These are phyloP conservation scores for Salix purpurea DNA, from an alignment of 345 rosid species.

Conservation along the genomic window DNA sequence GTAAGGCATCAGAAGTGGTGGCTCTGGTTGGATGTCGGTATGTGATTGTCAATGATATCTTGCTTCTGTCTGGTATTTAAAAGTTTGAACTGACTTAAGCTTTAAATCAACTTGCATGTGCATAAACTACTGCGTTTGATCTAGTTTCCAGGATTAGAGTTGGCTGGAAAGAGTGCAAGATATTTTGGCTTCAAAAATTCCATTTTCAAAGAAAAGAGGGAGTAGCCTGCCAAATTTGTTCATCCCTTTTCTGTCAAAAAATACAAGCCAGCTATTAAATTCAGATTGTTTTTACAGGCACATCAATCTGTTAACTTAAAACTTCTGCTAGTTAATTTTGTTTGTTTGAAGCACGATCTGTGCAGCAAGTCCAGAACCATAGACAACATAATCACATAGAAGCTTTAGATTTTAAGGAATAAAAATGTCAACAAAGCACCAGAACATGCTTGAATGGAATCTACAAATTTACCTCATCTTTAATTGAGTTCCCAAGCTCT, in stretches of 20 bases:
- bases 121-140: constrained; percentile 1
- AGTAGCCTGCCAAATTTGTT: background rate
- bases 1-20: constrained; percentile 18
- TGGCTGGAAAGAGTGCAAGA: background rate
- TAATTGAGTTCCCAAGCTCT: background rate
- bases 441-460: background rate
- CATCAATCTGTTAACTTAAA: background rate
- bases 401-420: background rate
- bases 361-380: background rate
- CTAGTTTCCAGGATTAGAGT: background rate
- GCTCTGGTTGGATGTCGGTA: constrained; percentile 50
- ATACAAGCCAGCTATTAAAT: background rate
- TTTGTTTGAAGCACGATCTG: background rate
- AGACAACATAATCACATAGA: background rate
- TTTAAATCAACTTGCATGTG: background rate
- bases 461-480: background rate
- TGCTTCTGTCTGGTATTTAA: background rate
- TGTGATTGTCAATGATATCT: constrained; percentile 13
- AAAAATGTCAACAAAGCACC: background rate
- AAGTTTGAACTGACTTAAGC: background rate
- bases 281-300: background rate
- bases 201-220: background rate
- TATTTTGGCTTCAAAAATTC: background rate
- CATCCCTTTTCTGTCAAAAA: background rate
- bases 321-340: background rate